Conservation (phyloP, 108 stramenopile genomes). For the Cylindrotheca fusiformis region DNA sequence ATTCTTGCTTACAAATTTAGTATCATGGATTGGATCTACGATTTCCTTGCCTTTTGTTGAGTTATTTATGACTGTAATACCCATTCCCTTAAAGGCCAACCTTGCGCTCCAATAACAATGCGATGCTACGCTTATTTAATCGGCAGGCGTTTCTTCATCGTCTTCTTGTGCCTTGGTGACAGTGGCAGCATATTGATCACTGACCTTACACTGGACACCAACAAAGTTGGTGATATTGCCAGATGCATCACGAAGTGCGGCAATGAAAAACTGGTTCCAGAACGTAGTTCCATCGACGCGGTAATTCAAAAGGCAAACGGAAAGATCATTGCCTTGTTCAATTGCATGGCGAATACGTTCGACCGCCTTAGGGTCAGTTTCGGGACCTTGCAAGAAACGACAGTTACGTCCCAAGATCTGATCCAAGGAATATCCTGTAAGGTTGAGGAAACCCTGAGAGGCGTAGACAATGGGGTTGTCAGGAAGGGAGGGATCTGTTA, state of each 20-base stretch:
- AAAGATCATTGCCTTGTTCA: slow-evolving; percentile 85
- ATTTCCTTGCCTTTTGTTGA: too few relatives aligned
- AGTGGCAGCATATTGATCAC: slow-evolving; percentile 83
- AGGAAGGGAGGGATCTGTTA: slow-evolving; percentile 93
- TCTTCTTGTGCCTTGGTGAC: slow-evolving; percentile 85
- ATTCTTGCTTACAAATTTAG: too few relatives aligned
- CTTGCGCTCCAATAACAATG: too few relatives aligned
- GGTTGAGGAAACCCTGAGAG: slow-evolving; percentile 85
- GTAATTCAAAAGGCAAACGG: slow-evolving; percentile 94
- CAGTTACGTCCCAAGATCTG: slow-evolving; percentile 96
- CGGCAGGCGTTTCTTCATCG: slow-evolving; percentile 43
- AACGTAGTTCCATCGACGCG: slow-evolving; percentile 95
- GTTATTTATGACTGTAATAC: too few relatives aligned
- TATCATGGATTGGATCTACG: too few relatives aligned
- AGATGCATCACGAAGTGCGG: slow-evolving; percentile 85
- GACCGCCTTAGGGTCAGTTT: slow-evolving; percentile 95
- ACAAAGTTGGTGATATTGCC: slow-evolving; percentile 96
- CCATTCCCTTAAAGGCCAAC: too few relatives aligned
- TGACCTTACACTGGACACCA: slow-evolving; percentile 96
- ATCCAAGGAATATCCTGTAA: slow-evolving; percentile 92
- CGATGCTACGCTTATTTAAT: too few relatives aligned
- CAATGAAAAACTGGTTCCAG: slow-evolving; percentile 99
- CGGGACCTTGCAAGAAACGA: slow-evolving; percentile 92
- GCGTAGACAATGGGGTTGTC: slow-evolving; percentile 96
- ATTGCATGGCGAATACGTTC: slow-evolving; percentile 92